Percentiles rank a stretch among this genome's conserved stretches.
These are phyloP conservation scores for Delonix regia DNA, from an alignment of 306 rosid species.

Conservation along the genomic window DNA sequence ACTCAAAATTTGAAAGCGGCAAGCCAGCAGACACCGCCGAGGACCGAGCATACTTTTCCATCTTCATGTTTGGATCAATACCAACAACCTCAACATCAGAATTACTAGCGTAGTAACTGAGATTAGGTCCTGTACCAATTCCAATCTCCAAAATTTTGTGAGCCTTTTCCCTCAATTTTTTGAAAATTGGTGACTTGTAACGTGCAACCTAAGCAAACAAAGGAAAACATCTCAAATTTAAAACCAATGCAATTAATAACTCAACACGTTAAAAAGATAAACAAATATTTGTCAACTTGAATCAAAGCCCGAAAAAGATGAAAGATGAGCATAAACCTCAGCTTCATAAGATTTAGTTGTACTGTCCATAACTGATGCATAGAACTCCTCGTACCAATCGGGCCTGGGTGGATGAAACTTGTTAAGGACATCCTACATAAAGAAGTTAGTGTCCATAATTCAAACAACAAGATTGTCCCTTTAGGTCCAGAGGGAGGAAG, in stretches of 20 bases:
- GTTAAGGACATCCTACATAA: conserved; percentile 53
- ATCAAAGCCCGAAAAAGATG: conserved; percentile 7
- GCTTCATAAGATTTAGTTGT: conserved; percentile 48
- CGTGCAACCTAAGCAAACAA: conserved; percentile 64
- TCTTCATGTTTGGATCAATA: conserved; percentile 77
- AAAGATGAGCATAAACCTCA: conserved; percentile 17
- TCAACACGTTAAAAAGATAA: neutral
- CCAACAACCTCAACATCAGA: conserved; percentile 65
- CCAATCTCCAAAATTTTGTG: conserved; percentile 83
- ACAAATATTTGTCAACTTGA: neutral
- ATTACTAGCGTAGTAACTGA: conserved; percentile 62
- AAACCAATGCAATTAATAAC: neutral
- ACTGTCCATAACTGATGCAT: conserved; percentile 57
- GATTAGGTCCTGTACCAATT: conserved; percentile 85
- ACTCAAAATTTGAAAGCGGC: conserved; percentile 67
- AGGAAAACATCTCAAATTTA: conserved; percentile 18
- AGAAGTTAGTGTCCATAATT: conserved; percentile 22
- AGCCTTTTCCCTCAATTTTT: conserved; percentile 68
- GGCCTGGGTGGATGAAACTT: conserved; percentile 73
- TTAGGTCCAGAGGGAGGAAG: neutral
- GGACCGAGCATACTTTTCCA: conserved; percentile 81
- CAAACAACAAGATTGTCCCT: neutral
- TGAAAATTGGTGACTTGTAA: conserved; percentile 68
- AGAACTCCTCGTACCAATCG: conserved; percentile 85
- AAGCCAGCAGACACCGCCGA: conserved; percentile 66